These are phyloP conservation scores for Marsdenia floribunda DNA, from an alignment of 257 asterid genomes.

Conservation along the genomic window DNA sequence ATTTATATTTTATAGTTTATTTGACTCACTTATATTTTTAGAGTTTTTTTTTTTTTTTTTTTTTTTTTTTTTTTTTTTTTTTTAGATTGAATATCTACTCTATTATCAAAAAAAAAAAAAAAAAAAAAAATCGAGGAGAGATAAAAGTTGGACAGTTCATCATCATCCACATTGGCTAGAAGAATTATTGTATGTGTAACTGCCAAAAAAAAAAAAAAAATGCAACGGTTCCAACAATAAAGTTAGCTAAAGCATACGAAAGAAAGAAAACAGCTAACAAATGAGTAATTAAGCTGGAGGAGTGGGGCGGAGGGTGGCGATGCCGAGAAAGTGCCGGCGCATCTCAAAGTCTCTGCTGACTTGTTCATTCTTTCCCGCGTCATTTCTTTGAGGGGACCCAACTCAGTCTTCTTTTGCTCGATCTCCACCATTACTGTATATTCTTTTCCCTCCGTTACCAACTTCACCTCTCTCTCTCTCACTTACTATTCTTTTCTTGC, in stretches of 20 bases:
- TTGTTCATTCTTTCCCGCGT: conserved; percentile 19
- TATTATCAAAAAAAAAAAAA: too few species aligned
- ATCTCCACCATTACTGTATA: not conserved
- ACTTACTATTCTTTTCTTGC: conserved; percentile 10
- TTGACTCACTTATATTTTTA: too few species aligned
- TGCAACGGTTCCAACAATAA: not conserved
- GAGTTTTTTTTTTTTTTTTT: too few species aligned
- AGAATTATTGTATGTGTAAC: too few species aligned
- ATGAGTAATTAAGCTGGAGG: too few species aligned
- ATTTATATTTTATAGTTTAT: too few species aligned
- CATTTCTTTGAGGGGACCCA: not conserved
- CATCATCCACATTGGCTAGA: too few species aligned
- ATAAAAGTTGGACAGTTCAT: too few species aligned
- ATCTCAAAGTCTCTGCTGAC: not conserved
- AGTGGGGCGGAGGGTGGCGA: too few species aligned
- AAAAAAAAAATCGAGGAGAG: too few species aligned
- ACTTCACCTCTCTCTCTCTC: conserved; percentile 26
- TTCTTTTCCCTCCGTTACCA: conserved; percentile 28
- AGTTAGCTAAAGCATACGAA: not conserved
- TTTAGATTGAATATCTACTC: too few species aligned
- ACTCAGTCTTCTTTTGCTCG: not conserved
- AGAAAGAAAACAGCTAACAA: not conserved
- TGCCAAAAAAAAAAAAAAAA: not conserved
- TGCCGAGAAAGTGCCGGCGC: not conserved
- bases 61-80: too few species aligned